Conservation (phyloP, 2,329 filamentous ascomycete species). For the Ophiostoma novo-ulmi region DNA sequence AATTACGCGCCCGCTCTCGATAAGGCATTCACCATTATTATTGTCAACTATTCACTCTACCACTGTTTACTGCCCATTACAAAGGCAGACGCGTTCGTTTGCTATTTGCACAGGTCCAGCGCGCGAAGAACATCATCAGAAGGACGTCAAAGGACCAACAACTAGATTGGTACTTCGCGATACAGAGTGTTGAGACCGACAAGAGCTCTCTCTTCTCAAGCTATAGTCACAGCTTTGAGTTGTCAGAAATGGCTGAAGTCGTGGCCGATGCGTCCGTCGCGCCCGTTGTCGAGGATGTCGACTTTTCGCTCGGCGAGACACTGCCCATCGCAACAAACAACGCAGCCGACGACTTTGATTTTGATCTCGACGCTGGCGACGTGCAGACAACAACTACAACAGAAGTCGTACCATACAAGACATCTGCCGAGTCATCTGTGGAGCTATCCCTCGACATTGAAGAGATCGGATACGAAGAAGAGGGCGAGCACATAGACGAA, state of each 20-base stretch:
- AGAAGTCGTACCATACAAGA: constrained; percentile 17
- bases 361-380: constrained; percentile 31
- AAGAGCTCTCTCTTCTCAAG: background rate
- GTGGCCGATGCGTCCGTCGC: constrained; percentile 20
- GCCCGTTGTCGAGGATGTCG: constrained; percentile 27
- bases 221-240: background rate
- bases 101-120: background rate
- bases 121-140: background rate
- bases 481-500: background rate
- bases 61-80: background rate
- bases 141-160: background rate
- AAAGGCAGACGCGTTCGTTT: constrained; percentile 9
- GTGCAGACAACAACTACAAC: constrained; percentile 19
- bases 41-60: background rate
- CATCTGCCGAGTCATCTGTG: background rate
- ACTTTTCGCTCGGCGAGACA: constrained; percentile 28
- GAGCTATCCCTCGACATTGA: constrained; percentile 28
- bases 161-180: background rate
- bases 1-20: background rate
- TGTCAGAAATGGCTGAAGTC: constrained; percentile 27
- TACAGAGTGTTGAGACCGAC: background rate
- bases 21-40: background rate
- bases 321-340: constrained; percentile 25
- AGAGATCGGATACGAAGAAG: constrained; percentile 39
- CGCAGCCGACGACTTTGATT: constrained; percentile 33